Evolutionary conservation across 179 eudicot genomes (phyloP).

Genomic region (Patellifolia procumbens): DNA sequence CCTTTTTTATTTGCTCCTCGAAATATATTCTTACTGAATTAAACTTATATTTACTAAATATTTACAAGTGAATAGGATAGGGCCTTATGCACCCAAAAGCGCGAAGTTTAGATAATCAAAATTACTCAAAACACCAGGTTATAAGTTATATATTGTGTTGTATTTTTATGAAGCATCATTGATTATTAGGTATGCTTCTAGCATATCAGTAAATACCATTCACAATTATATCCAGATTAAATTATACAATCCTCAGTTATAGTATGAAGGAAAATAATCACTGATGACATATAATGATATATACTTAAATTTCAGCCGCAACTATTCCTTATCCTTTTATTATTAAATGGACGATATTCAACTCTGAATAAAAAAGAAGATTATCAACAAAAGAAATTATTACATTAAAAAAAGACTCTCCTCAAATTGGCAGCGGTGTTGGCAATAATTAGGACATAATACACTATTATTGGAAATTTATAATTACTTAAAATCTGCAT

Average conservation of each 20-base stretch:
- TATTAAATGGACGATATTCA: background rate
- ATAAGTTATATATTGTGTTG: too few relatives aligned
- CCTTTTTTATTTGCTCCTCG: too few relatives aligned
- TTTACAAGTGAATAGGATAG: too few relatives aligned
- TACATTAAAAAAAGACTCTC: background rate
- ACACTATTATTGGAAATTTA: background rate
- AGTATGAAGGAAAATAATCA: too few relatives aligned
- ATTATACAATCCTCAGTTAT: background rate
- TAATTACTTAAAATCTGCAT: background rate
- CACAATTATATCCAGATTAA: background rate
- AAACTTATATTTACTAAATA: too few relatives aligned
- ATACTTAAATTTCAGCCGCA: background rate
- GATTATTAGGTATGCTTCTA: too few relatives aligned
- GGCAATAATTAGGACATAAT: slow-evolving; percentile 16
- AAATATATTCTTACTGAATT: too few relatives aligned
- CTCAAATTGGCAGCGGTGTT: slow-evolving; percentile 3
- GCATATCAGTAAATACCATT: background rate
- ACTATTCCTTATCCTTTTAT: background rate
- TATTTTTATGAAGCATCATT: too few relatives aligned
- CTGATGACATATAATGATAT: background rate
- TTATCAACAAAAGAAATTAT: background rate
- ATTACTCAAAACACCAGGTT: too few relatives aligned
- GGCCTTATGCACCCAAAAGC: too few relatives aligned
- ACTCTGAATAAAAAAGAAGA: background rate
- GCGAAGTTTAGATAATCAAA: too few relatives aligned